Evolutionary conservation across 1,284 basidiomycete genomes (phyloP), one percentile per base, ranked within the genome.

Genomic region (Athelia psychrophila): DNA sequence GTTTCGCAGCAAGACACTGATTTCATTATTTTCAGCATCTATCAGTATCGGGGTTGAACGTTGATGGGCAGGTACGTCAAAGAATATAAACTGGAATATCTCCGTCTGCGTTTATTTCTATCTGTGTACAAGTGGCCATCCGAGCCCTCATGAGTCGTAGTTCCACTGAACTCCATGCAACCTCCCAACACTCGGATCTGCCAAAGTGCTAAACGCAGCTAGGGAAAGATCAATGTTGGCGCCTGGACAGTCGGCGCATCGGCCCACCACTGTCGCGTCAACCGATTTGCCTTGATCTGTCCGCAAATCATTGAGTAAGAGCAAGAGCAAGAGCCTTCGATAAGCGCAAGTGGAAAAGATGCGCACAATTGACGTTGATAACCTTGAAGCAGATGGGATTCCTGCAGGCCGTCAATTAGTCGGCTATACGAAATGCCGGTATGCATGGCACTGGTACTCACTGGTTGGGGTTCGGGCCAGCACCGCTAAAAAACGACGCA

Each of bases 181-280:
- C 10, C 46, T 15, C 12, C 46, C 46, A 16, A 47, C 46, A 16
- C 12, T 22, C 12, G 46, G 46, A 20, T 47, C 25, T 24, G 46
- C 46, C 9, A 47, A 24, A 12, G 16, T 9, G 25, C 27, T 27
- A 22, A 47, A 47, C 27, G 22, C 46, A 24, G 46, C 46, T 20
- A 24, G 46, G 22, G 46, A 47, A 15, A 47, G 9, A 24, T 47
- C 46, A 9, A 47, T 15, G 46, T 47, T 22, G 24, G 13, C 10
- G 16, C 46, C 46, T 27, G 46, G 12, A 24, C 46, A 47, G 24
- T 22, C 46, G 15, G 46, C 19, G 25, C 46, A 47, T 47, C 22
- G 13, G 24, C 27, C 46, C 16, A 22, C 22, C 12, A 47, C 27
- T 8, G 22, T 32, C 9, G 24, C 46, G 12, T 20, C 19, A 13